phyloP scores from a whole-genome alignment of 164 flowering plant species.

The Paratinospora sagittata region DNA sequence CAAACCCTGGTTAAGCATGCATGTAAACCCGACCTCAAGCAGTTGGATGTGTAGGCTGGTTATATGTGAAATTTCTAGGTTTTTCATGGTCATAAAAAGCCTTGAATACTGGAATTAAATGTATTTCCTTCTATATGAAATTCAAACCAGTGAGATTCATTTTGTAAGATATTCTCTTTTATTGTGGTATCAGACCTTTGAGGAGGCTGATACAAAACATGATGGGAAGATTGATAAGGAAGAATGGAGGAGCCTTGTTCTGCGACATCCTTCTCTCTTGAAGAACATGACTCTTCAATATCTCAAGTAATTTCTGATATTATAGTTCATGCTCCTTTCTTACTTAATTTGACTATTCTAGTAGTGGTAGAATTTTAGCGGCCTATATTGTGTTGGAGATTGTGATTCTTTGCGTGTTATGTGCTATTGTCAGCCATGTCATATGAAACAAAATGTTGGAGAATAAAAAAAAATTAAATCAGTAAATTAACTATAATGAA shows the following conservation, averaged over 20 bases:
- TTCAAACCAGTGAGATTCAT: not conserved
- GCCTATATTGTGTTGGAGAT: no score
- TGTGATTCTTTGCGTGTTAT: no score
- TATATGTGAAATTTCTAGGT: not conserved
- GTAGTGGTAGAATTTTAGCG: no score
- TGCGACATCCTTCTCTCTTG: slow-evolving; percentile 83
- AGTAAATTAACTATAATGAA: no score
- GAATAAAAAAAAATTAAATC: no score
- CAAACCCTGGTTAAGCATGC: not conserved
- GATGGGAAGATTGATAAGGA: slow-evolving; percentile 96
- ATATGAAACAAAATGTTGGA: no score
- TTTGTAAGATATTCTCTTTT: not conserved
- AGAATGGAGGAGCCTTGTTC: slow-evolving; percentile 91
- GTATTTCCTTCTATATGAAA: no score
- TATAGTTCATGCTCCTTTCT: not conserved
- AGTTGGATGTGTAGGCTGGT: not conserved
- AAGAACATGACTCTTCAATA: slow-evolving; percentile 95
- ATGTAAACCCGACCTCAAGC: not conserved
- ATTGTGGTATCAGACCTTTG: slow-evolving; percentile 60
- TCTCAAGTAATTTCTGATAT: slow-evolving; percentile 54
- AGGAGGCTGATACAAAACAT: slow-evolving; percentile 96
- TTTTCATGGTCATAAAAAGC: not conserved
- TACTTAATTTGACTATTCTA: no score
- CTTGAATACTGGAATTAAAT: no score
- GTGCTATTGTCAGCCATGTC: no score